Conservation (phyloP, 345 rosid species). For the Euphorbia pulcherrima region DNA sequence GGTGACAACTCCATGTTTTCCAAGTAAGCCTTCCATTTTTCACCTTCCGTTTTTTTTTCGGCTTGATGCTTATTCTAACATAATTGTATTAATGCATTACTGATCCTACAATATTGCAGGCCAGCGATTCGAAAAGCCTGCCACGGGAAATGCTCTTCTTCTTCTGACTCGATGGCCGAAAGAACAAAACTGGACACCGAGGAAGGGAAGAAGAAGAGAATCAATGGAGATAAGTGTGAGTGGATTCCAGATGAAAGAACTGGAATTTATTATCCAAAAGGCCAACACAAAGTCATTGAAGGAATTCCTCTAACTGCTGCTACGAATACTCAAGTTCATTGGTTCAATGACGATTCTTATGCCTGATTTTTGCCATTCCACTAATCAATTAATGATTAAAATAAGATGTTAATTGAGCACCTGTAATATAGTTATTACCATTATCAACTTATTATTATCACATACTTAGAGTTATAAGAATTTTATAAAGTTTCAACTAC, state of each 20-base stretch:
- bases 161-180: conserved; percentile 9
- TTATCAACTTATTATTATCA: no score
- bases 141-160: conserved; percentile 27
- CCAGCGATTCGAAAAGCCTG: conserved; percentile 30
- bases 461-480: background rate
- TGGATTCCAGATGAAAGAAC: conserved; percentile 42
- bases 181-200: conserved; percentile 26
- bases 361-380: background rate
- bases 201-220: conserved; percentile 17
- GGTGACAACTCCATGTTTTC: conserved; percentile 34
- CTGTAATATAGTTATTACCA: background rate
- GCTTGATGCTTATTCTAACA: no score
- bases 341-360: no score
- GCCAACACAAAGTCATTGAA: conserved; percentile 44
- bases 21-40: conserved; percentile 26
- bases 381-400: background rate
- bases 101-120: conserved; percentile 13
- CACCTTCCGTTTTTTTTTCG: background rate
- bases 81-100: background rate
- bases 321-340: conserved; percentile 25
- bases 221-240: background rate
- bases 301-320: conserved; percentile 32
- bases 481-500: no score
- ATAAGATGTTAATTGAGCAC: background rate
- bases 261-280: conserved; percentile 49